Base-by-base conservation (phyloP, 208 protist species). In the Acanthamoeba culbertsoni region DNA sequence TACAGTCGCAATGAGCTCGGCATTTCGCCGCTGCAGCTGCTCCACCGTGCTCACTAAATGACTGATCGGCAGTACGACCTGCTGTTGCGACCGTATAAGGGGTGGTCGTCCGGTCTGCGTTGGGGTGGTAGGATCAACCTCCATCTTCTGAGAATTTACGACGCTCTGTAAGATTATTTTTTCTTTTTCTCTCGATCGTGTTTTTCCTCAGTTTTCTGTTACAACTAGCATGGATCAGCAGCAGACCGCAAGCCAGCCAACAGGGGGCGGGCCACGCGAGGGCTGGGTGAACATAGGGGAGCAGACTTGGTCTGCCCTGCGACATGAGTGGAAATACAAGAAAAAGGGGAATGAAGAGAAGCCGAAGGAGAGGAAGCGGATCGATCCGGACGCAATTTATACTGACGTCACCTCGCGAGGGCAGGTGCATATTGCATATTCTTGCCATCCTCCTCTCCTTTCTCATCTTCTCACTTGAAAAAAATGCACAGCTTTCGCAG, bases 271-370 rank as follows among this genome's bases (percentile, higher is more conserved):
- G 5, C 37, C 43, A 12, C 26, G 42, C 1, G 82, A 90, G 82
- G 57, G 57, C 31, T 92, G 86, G 86, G 62, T 92, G 23, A 92
- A 92, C 86, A 71, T 77, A 8, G 86, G 86, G 35, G 86, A 92
- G 62, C 86, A 92, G 63, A 92, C 86, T 31, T 92, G 86, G 86
- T 40, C 43, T 35, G 86, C 63, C 59, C 45, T 92, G 40, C 86
- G 86, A 31, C 86, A 92, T 37, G 86, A 92, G 23, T 92, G 86
- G 86, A 71, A 79, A 62, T 92, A 71, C 57, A 73, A 73, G 7
- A 43, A 68, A 0, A 45, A 33, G 20, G 8, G 12, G 14, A 35
- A 73, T 1, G 35, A 7, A 10, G 57, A 90, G 28, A 68, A 90
- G 51, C 51, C 53, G 4, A 43, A 43, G 43, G 57, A 90, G 23